These are phyloP conservation scores for Polytolypa hystricis DNA, from an alignment of 2,329 filamentous ascomycete genomes.

Conservation along the genomic window DNA sequence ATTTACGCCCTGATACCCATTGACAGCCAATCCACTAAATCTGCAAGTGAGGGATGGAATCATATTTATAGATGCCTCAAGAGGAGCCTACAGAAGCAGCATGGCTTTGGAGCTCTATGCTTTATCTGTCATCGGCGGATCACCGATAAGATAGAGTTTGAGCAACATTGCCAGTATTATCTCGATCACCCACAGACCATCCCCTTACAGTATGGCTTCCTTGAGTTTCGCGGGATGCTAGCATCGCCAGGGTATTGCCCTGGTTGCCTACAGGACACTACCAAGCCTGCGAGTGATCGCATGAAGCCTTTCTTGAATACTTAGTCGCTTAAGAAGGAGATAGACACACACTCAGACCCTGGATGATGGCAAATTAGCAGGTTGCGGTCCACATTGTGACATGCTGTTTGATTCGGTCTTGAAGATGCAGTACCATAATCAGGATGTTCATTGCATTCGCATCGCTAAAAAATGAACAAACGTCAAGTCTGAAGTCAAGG, in stretches of 20 bases:
- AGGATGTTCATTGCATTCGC: slow-evolving; percentile 2
- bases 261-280: background rate
- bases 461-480: background rate
- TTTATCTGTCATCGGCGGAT: slow-evolving; percentile 5
- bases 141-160: slow-evolving; percentile 1
- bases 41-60: slow-evolving; percentile 2
- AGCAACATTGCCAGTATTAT: slow-evolving; percentile 4
- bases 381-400: slow-evolving; percentile 2
- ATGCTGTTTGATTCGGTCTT: slow-evolving; percentile 1
- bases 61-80: slow-evolving; percentile 5
- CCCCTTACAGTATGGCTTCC: slow-evolving; percentile 5
- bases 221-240: slow-evolving; percentile 4
- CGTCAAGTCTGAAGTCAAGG: background rate
- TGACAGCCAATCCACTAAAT: background rate
- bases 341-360: background rate
- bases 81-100: slow-evolving; percentile 1
- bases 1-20: background rate
- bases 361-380: background rate
- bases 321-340: background rate
- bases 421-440: slow-evolving; percentile 1
- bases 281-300: background rate
- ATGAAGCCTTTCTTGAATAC: background rate
- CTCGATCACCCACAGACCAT: slow-evolving; percentile 4
- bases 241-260: slow-evolving; percentile 2
- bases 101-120: slow-evolving; percentile 3